A percentile compares a stretch with the other conserved stretches of the same genome.
These are phyloP conservation scores for Stentor coeruleus DNA, from an alignment of 73 alveolate genomes.

Conservation along the genomic window DNA sequence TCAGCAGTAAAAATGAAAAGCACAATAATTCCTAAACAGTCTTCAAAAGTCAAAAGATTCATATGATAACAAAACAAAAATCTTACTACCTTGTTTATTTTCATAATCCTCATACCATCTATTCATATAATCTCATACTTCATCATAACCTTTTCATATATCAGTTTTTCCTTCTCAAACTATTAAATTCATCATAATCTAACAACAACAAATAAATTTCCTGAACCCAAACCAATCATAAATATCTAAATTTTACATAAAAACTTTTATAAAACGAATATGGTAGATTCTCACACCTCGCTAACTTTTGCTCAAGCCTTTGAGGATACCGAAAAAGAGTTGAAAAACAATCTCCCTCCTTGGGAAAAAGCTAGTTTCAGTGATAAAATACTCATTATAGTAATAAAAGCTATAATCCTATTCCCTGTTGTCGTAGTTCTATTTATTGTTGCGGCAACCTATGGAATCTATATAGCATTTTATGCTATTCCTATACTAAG, in stretches of 20 bases:
- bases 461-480: not conserved
- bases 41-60: slow-evolving; percentile 25
- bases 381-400: not conserved
- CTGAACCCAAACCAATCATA: too few species aligned
- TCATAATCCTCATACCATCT: slow-evolving; percentile 4
- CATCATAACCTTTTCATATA: not conserved
- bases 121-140: not conserved
- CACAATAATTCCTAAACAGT: not conserved
- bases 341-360: slow-evolving; percentile 21
- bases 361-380: not conserved
- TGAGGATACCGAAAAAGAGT: slow-evolving; percentile 13
- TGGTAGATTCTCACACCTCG: too few species aligned
- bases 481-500: not conserved
- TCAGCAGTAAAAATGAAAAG: slow-evolving; percentile 21
- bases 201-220: too few species aligned
- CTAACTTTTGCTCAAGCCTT: too few species aligned
- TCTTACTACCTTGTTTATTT: not conserved
- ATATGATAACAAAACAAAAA: slow-evolving; percentile 25
- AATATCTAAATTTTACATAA: too few species aligned
- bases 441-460: not conserved
- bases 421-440: slow-evolving; percentile 5
- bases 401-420: not conserved
- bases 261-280: too few species aligned
- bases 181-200: too few species aligned
- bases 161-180: not conserved